Percentiles rank a stretch among this genome's conserved stretches.
phyloP scores from a whole-genome alignment of 805 yeast species.

The Hanseniaspora taiwanica region DNA sequence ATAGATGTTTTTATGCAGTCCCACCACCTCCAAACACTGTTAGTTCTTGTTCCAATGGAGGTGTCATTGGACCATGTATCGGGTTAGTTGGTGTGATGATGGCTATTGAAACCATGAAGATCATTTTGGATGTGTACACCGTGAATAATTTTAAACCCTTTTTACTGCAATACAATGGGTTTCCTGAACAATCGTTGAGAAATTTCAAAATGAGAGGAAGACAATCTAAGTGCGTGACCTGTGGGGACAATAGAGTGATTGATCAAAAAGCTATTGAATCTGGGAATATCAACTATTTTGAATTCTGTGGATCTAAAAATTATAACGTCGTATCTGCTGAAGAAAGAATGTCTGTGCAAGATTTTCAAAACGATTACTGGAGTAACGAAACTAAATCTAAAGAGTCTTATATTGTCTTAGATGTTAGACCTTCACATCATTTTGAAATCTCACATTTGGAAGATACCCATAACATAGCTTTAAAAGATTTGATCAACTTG shows the following conservation, averaged over 20 bases:
- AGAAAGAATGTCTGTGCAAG: constrained; percentile 34
- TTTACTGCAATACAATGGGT: constrained; percentile 54
- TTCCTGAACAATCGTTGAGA: constrained; percentile 51
- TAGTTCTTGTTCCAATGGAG: constrained; percentile 82
- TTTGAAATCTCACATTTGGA: constrained; percentile 46
- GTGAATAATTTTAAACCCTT: constrained; percentile 49
- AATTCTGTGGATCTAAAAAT: constrained; percentile 57
- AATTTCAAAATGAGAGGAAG: constrained; percentile 69
- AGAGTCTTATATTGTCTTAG: constrained; percentile 33
- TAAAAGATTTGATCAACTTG: constrained; percentile 29
- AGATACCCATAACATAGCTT: constrained; percentile 47
- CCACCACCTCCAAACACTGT: constrained; percentile 83
- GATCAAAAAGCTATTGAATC: constrained; percentile 32
- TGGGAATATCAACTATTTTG: constrained; percentile 45
- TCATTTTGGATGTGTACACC: constrained; percentile 44
- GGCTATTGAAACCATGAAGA: constrained; percentile 77
- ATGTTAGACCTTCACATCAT: constrained; percentile 75
- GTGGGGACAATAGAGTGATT: constrained; percentile 41
- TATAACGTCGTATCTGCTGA: constrained; percentile 32
- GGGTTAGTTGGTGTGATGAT: constrained; percentile 82
- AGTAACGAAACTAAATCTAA: constrained; percentile 6
- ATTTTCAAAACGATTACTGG: constrained; percentile 20
- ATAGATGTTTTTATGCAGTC: constrained; percentile 80
- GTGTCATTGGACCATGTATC: constrained; percentile 92
- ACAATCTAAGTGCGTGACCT: constrained; percentile 45